Base-by-base conservation (phyloP, 2,329 filamentous ascomycete species). In the Scedosporium boydii region DNA sequence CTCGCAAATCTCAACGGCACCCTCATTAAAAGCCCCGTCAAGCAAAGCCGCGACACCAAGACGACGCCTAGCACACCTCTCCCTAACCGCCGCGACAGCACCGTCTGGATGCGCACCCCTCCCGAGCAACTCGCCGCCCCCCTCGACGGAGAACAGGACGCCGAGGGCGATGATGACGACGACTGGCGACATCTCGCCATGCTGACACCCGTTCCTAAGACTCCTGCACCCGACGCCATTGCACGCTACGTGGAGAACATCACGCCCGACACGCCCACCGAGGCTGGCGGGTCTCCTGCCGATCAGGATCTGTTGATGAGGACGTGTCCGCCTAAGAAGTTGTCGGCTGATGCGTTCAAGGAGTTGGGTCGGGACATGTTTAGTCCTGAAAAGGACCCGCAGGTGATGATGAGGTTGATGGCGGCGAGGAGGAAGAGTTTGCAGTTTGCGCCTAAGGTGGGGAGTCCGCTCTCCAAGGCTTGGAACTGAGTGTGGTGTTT, bases 401-500 rank as follows among this genome's bases (percentile, higher is more conserved):
- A 76, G 21, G 78, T 89, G 62, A 75, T 85, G 65, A 80, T 84
- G 73, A 80, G 86, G 58, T 76, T 93, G 64, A 85, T 90, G 80
- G 85, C 87, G 10, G 89, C 88, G 0, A 80, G 89, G 64, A 81
- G 90, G 64, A 91, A 90, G 82, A 93, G 88, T 70, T 72, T 91
- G 72, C 88, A 90, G 70, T 91, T 87, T 76, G 88, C 88, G 38
- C 90, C 89, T 34, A 88, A 89, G 74, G 77, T 91, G 63, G 87
- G 83, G 18, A 93, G 89, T 72, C 90, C 89, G 2, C 75, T 93
- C 67, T 81, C 84, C 27, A 84, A 79, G 68, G 76, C 80, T 27
- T 86, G 82, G 83, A 74, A 70, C 53, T 74, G 67, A 65, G 38
- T 3, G 23, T n/a, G 14, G 58, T 38, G 26, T 23, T 18, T 51